Evolutionary conservation across 345 rosid genomes (phyloP), one percentile per base, ranked within the genome.

Genomic region (Schrenkiella parvula): DNA sequence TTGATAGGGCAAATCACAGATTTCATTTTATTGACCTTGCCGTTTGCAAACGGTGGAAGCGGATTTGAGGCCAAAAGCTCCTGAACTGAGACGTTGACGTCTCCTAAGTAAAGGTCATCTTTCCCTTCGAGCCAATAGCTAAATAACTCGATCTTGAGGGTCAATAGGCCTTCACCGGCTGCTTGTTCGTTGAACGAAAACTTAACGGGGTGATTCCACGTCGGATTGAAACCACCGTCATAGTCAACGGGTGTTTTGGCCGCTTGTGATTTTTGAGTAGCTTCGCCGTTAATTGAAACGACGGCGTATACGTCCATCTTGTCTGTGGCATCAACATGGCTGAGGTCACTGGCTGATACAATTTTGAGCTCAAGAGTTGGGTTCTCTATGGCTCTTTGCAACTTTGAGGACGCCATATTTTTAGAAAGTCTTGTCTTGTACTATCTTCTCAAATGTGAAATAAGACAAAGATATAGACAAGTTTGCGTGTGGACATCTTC

Each of bases 221-320:
- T 77, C 2, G 98, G 98, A 52, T 82, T 80, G 29, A 62, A 66
- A 21, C 89, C 91, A 21, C 91, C 83, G 12, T 72, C 78, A 17
- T 61, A 80, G 70, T 88, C 80, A 0, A 86, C 79, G 0, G 80
- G 82, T 19, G 93, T 82, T 62, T 81, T 88, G 13, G 76, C 70
- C 65, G 76, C 78, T 76, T 83, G 88, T 46, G 71, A 75, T 12
- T 71, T 32, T 32, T 48, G 51, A 8, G 50, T 41, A 6, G 65
- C 54, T 68, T 80, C 89, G 31, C 93, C 91, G 50, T 74, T 18
- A 71, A 92, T 54, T 10, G 85, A 82, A 78, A 84, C 83, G 70
- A 85, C 80, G 23, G 79, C 90, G 83, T 90, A 92, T 6, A 85
- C 86, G 64, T 88, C 96, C 85, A 87, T 83, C 70, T 86, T 92